phyloP scores from a whole-genome alignment of 2,329 filamentous ascomycete species.

The Xylaria sp. region DNA sequence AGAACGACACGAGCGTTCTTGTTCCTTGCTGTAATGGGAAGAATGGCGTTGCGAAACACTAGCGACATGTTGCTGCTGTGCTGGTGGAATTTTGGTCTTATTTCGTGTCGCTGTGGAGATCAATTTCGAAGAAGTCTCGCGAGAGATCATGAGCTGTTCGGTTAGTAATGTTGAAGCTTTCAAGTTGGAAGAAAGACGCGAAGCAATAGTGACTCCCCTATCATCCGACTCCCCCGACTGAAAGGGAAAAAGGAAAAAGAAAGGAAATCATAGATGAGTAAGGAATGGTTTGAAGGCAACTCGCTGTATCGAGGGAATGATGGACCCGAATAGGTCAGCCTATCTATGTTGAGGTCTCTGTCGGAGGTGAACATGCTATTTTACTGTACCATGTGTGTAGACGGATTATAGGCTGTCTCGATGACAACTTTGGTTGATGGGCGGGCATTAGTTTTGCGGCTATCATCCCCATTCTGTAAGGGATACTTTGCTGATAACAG shows the following conservation, averaged over 20 bases:
- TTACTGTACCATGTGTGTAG: neutral
- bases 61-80: slow-evolving; percentile 25
- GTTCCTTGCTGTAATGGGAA: slow-evolving; percentile 29
- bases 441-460: neutral
- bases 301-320: too few relatives aligned
- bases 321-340: too few relatives aligned
- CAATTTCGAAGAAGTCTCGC: neutral
- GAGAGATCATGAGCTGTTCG: slow-evolving; percentile 12
- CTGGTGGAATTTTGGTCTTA: slow-evolving; percentile 13
- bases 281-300: too few relatives aligned
- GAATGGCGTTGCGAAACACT: neutral
- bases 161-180: slow-evolving; percentile 22
- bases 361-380: neutral
- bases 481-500: too few relatives aligned
- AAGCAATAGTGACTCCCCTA: neutral
- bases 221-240: neutral
- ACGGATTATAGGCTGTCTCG: neutral
- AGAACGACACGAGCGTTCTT: slow-evolving; percentile 39
- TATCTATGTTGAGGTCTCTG: too few relatives aligned
- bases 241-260: too few relatives aligned
- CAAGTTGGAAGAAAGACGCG: slow-evolving; percentile 26
- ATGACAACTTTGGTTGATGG: neutral
- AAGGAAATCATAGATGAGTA: too few relatives aligned
- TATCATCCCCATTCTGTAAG: too few relatives aligned
- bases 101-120: slow-evolving; percentile 27